Conservation (phyloP, 140 eudicot species). For the Stevia rebaudiana region DNA sequence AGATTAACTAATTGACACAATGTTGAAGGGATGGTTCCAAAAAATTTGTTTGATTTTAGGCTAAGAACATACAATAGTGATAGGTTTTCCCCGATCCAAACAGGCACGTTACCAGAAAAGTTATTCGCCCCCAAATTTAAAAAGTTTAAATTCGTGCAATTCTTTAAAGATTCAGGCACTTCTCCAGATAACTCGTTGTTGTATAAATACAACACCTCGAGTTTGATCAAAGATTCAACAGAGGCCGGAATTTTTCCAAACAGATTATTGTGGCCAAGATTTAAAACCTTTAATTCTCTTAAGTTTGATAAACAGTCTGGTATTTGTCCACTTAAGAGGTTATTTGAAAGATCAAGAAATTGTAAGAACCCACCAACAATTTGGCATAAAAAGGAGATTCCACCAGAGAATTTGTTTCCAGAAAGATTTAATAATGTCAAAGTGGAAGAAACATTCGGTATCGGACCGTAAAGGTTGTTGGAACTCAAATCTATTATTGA, state of each 20-base stretch:
- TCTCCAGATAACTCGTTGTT: slow-evolving; percentile 27
- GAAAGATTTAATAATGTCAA: slow-evolving; percentile 12
- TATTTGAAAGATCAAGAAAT: slow-evolving; percentile 16
- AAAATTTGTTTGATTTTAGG: slow-evolving; percentile 8
- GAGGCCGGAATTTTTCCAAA: slow-evolving; percentile 23
- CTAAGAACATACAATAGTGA: slow-evolving; percentile 6
- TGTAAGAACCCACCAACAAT: not conserved
- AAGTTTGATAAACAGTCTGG: slow-evolving; percentile 16
- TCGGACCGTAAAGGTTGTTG: slow-evolving; percentile 22
- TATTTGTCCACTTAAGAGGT: slow-evolving; percentile 1
- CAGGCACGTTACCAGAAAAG: slow-evolving; percentile 5
- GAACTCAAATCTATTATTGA: slow-evolving; percentile 20
- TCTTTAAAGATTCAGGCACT: slow-evolving; percentile 17
- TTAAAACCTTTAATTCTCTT: not conserved
- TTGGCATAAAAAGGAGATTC: slow-evolving; percentile 17
- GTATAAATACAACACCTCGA: slow-evolving; percentile 14
- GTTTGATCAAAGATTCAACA: slow-evolving; percentile 10
- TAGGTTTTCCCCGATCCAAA: slow-evolving; percentile 13
- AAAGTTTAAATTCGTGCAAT: not conserved
- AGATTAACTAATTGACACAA: slow-evolving; percentile 3
- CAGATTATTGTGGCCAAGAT: slow-evolving; percentile 22
- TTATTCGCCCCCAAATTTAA: slow-evolving; percentile 5
- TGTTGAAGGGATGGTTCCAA: slow-evolving; percentile 1
- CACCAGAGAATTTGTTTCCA: slow-evolving; percentile 11
- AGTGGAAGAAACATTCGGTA: slow-evolving; percentile 16